Evolutionary conservation across 78 protist genomes (phyloP), one percentile per base, ranked within the genome.

Genomic region (Chrysochromulina tobinii): DNA sequence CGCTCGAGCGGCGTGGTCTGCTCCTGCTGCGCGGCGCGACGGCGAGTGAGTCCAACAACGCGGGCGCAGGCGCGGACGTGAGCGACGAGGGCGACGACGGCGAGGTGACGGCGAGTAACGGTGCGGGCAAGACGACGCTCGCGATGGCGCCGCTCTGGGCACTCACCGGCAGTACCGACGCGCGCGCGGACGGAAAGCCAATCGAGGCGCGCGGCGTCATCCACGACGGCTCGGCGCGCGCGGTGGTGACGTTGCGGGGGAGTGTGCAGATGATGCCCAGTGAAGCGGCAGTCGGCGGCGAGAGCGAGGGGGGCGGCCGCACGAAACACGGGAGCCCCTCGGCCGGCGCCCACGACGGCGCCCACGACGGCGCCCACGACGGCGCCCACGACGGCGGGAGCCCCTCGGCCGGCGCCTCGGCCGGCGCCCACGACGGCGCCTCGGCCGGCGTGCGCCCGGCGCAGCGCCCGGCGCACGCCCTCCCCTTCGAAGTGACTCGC

Each of bases 71-170:
- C 64, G 64, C 23, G 23, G 38, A 38, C 38, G 38, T 7, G n/a
- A 20, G 17, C 38, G 73, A 67, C 23, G 64, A 12, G 23, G 64
- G 64, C 64, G 64, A 59, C 23, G 64, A 7, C 23, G 64, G 23
- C 23, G 23, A 12, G 23, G 64, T 7, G 23, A 12, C 23, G 23
- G 64, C 64, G 64, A 59, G 64, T 12, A 67, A 67, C 73, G 73
- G 73, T 7, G 15, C 73, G 73, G 73, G 73, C 38, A 67, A 67
- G 73, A 20, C 73, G 73, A 67, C 81, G 81, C 81, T 48, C 27
- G 59, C 58, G 58, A 75, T 75, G 84, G 84, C 84, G 58, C 54
- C 84, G 54, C 27, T 75, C 25, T 75, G 84, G 84, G 84, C 84
- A 3, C 58, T 75, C 25, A 38, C 59, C 58, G 84, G 84, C 14